Evolutionary conservation across 352 stramenopile species (phyloP).

Genomic region (Phytophthora syringae): DNA sequence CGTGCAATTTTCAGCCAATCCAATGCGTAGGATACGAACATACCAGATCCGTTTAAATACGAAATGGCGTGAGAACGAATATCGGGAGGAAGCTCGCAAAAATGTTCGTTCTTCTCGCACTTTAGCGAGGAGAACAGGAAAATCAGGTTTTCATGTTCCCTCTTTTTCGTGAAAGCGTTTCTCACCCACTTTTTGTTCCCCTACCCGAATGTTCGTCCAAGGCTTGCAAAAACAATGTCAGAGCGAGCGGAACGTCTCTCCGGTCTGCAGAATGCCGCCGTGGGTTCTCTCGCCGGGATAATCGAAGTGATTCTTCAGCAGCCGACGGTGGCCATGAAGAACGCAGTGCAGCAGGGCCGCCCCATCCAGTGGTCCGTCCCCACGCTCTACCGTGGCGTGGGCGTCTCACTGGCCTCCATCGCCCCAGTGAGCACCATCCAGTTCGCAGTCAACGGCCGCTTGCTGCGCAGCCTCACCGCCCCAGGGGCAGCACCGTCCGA

Average conservation of each 20-base stretch:
- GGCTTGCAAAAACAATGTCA: conserved; percentile 32
- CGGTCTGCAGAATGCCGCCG: conserved; percentile 74
- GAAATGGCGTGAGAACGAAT: too few species aligned
- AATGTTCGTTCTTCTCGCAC: too few species aligned
- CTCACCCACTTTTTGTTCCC: too few species aligned
- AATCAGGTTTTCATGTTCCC: too few species aligned
- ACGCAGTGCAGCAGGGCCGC: conserved; percentile 80
- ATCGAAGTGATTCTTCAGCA: conserved; percentile 87
- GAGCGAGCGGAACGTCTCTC: conserved; percentile 70
- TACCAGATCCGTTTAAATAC: too few species aligned
- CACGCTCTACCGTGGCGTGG: conserved; percentile 79
- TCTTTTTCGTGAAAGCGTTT: too few species aligned
- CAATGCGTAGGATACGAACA: too few species aligned
- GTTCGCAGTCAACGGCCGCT: conserved; percentile 79
- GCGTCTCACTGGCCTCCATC: conserved; percentile 80
- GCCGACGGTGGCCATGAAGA: conserved; percentile 86
- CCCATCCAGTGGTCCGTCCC: conserved; percentile 68
- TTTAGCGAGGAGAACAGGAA: too few species aligned
- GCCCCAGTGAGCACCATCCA: conserved; percentile 81
- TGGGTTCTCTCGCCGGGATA: conserved; percentile 85
- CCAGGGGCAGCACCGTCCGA: conserved; percentile 40
- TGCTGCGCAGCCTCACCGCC: conserved; percentile 48
- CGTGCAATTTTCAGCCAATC: too few species aligned
- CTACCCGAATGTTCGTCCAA: too few species aligned
- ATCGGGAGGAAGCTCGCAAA: too few species aligned